A percentile compares a stretch with the other conserved stretches of the same genome.
Evolutionary conservation across 345 rosid genomes (phyloP).

Genomic region (Raphanus raphanistrum): DNA sequence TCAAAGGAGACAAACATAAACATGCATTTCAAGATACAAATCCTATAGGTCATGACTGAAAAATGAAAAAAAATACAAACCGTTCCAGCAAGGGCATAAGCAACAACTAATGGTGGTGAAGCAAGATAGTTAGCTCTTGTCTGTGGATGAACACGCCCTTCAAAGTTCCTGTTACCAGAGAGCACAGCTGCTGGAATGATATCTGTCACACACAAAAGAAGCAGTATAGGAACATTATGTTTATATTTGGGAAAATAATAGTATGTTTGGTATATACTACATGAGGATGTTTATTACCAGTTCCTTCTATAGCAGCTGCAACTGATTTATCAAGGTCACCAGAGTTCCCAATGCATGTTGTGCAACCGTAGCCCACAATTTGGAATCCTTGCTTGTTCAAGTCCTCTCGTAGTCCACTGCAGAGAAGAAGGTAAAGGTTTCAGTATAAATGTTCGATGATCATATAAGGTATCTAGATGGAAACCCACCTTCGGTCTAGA

Average conservation of each 20-base stretch:
- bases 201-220: constrained; percentile 44
- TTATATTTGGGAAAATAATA: neutral
- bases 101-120: constrained; percentile 90
- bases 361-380: constrained; percentile 82
- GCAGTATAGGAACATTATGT: neutral
- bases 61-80: constrained; percentile 17
- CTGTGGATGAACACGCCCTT: constrained; percentile 81
- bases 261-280: neutral
- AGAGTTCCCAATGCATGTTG: constrained; percentile 80
- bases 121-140: constrained; percentile 91
- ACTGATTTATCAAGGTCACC: constrained; percentile 70
- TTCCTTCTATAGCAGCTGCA: constrained; percentile 60
- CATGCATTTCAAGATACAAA: neutral
- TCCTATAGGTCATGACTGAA: constrained; percentile 1
- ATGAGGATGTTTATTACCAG: constrained; percentile 44
- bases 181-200: constrained; percentile 81
- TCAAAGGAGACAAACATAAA: neutral
- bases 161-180: constrained; percentile 84
- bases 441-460: constrained; percentile 2
- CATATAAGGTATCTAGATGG: neutral
- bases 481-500: constrained; percentile 59
- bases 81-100: constrained; percentile 90
- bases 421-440: constrained; percentile 18
- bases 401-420: constrained; percentile 70
- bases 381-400: constrained; percentile 67